Conservation (phyloP, 306 rosid species). For the Gleditsia sinensis region DNA sequence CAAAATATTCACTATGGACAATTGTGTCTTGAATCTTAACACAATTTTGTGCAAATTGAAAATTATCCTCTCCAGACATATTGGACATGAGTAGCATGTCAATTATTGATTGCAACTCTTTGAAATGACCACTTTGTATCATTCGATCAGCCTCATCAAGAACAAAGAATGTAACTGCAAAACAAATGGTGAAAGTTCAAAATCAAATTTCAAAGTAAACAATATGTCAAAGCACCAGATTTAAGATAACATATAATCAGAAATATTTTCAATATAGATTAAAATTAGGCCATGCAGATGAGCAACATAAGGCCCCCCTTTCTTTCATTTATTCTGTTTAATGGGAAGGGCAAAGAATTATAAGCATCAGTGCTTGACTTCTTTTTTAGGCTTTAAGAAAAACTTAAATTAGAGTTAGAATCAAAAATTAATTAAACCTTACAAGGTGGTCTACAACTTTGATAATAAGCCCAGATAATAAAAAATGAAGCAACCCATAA, state of each 20-base stretch:
- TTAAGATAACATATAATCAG: neutral
- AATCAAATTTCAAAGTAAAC: slow-evolving; percentile 20
- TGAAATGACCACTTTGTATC: slow-evolving; percentile 91
- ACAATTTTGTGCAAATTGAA: slow-evolving; percentile 50
- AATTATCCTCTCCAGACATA: slow-evolving; percentile 42
- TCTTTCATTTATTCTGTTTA: neutral
- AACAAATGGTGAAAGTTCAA: slow-evolving; percentile 34
- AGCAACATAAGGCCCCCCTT: neutral
- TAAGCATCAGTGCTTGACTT: neutral
- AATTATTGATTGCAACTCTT: slow-evolving; percentile 86
- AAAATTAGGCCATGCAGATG: neutral
- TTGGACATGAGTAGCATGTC: slow-evolving; percentile 84
- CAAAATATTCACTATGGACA: no score
- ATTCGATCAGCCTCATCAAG: slow-evolving; percentile 98
- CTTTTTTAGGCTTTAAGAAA: neutral
- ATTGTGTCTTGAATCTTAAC: slow-evolving; percentile 58
- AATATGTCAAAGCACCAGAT: neutral
- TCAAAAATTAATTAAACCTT: neutral
- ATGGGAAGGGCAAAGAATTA: neutral
- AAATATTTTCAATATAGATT: neutral
- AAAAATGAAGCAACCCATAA: neutral
- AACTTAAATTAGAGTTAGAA: neutral
- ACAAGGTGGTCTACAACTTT: neutral
- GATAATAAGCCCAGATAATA: neutral
- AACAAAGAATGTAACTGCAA: slow-evolving; percentile 86